Base-by-base conservation (phyloP, 352 stramenopile species). In the Phytophthora europaea region DNA sequence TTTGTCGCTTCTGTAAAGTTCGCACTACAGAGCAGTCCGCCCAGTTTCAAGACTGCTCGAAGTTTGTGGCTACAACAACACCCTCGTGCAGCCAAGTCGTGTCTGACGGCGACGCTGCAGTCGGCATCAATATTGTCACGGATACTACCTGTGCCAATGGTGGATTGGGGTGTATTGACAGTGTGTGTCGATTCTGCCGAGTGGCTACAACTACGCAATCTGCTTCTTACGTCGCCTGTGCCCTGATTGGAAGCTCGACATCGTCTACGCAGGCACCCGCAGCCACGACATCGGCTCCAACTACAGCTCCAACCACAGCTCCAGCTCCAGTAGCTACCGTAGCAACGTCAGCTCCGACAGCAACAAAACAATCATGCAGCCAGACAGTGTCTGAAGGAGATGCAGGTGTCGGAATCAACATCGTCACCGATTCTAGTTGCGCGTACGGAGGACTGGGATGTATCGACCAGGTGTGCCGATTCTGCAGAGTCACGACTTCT, bases 151-250 rank as follows among this genome's bases (percentile, higher is more conserved):
- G 80, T 38, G 57, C 45, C 5, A 52, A 54, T 1, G 80, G 80
- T 53, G 80, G 80, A 3, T 18, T 87, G n/a, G 80, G 80, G 0
- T 87, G 80, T 26, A 79, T 80, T 20, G 61, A 79, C 38, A 61
- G 36, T 28, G 20, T 73, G 22, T 87, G 80, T 34, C 80, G 77
- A 22, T 84, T 81, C 61, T 87, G 80, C 36, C 67, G 69, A 61
- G 33, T 38, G 4, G 57, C 55, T 7, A 33, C 51, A 12, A 81
- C 75, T 3, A 2, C 65, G 9, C 72, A 80, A 65, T 81, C 75
- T 7, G 38, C 67, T 0, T 33, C 75, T 15, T 70, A 71, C 1
- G 26, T 67, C n/a, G 66, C 67, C 28, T 81, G 67, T 52, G 20
- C 62, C 12, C 66, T 34, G 28, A 70, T 69, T 51, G 58, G 15